A percentile compares a stretch with the other conserved stretches of the same genome.
Evolutionary conservation across 1,139 yeast species (phyloP).

Genomic region (Nakaseomyces sp.): DNA sequence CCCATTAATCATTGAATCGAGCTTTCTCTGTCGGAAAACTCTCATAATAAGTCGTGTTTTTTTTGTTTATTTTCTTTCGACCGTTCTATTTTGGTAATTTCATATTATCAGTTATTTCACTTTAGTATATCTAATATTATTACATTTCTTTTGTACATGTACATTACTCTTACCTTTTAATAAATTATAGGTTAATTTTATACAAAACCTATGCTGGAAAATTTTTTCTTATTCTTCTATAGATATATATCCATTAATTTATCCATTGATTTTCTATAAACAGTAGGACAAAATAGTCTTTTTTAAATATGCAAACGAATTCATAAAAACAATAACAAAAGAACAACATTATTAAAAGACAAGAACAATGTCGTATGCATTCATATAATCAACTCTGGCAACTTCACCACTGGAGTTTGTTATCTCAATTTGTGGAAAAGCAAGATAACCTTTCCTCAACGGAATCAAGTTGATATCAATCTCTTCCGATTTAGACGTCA

Average conservation of each 20-base stretch:
- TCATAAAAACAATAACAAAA: neutral
- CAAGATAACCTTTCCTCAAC: slow-evolving; percentile 61
- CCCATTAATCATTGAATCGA: too few species aligned
- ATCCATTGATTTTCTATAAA: neutral
- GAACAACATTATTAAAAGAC: slow-evolving; percentile 32
- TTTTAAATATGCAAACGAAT: neutral
- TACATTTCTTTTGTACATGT: slow-evolving; percentile 2
- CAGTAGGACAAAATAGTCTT: too few species aligned
- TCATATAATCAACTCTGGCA: slow-evolving; percentile 56
- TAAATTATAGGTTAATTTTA: neutral
- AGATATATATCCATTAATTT: neutral
- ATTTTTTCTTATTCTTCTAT: neutral
- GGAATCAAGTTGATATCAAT: slow-evolving; percentile 56
- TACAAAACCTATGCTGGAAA: neutral
- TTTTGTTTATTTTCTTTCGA: too few species aligned
- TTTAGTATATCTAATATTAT: slow-evolving; percentile 2
- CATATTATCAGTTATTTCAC: neutral
- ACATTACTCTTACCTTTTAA: slow-evolving; percentile 1
- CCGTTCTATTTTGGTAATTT: too few species aligned
- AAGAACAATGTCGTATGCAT: slow-evolving; percentile 58
- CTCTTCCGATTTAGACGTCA: slow-evolving; percentile 13
- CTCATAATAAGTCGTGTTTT: too few species aligned
- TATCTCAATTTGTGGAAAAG: slow-evolving; percentile 57
- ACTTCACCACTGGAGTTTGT: slow-evolving; percentile 29
- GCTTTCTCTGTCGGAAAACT: too few species aligned